These are phyloP conservation scores for Debaryomyces robertsiae DNA, from an alignment of 1,139 yeast species.

Conservation along the genomic window DNA sequence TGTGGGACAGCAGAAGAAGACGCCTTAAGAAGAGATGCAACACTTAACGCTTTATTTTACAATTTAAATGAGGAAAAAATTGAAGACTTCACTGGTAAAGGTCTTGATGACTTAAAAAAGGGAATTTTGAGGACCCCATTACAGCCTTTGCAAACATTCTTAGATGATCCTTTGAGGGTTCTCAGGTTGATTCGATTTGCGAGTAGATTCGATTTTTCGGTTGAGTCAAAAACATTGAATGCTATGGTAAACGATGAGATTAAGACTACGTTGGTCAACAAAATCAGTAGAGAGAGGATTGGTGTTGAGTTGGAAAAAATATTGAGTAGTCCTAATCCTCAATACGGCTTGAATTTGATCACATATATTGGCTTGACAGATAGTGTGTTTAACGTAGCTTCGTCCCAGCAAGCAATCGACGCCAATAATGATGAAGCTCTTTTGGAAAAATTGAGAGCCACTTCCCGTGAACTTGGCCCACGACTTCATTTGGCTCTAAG, in stretches of 20 bases:
- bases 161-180: constrained; percentile 92
- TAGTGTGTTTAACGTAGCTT: constrained; percentile 57
- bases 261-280: constrained; percentile 59
- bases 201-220: constrained; percentile 66
- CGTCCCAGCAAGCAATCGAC: constrained; percentile 24
- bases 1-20: constrained; percentile 93
- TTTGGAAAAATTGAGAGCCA: constrained; percentile 8
- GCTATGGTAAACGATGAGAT: constrained; percentile 70
- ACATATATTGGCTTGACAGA: constrained; percentile 56
- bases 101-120: constrained; percentile 65
- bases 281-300: constrained; percentile 88
- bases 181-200: constrained; percentile 85
- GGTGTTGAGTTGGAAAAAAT: constrained; percentile 85
- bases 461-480: constrained; percentile 5
- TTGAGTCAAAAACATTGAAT: constrained; percentile 58
- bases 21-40: constrained; percentile 92
- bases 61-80: constrained; percentile 67
- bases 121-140: constrained; percentile 88
- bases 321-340: constrained; percentile 62
- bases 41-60: constrained; percentile 86
- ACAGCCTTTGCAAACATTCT: constrained; percentile 77
- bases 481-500: constrained; percentile 26
- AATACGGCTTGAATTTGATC: constrained; percentile 63
- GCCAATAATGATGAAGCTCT: constrained; percentile 19
- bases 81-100: constrained; percentile 83